Percentiles rank a stretch among this genome's conserved stretches.
Conservation (phyloP, 495 filamentous ascomycete genomes). For the Penicillium riverlandense region DNA sequence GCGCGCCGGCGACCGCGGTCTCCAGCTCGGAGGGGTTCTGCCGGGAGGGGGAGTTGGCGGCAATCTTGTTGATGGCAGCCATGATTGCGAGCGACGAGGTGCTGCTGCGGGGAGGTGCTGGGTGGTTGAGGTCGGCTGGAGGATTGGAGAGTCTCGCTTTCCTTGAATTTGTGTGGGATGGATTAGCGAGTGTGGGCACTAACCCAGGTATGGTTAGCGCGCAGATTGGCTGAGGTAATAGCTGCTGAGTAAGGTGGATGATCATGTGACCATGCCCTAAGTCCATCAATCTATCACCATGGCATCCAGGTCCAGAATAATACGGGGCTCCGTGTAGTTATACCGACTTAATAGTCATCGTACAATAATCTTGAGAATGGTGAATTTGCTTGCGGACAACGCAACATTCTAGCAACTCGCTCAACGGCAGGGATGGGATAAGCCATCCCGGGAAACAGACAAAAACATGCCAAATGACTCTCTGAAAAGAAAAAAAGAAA, state of each 20-base stretch:
- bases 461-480: conserved; percentile 5
- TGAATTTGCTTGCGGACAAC: too few species aligned
- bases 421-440: too few species aligned
- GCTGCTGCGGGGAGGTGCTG: conserved; percentile 29
- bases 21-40: conserved; percentile 92
- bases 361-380: too few species aligned
- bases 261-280: conserved; percentile 24
- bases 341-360: too few species aligned
- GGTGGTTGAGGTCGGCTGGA: conserved; percentile 20
- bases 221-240: too few species aligned
- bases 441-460: conserved; percentile 6
- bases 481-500: conserved; percentile 6
- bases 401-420: too few species aligned
- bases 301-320: too few species aligned
- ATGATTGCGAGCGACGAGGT: conserved; percentile 42
- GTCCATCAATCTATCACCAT: too few species aligned
- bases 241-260: not conserved
- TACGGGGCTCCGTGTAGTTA: too few species aligned
- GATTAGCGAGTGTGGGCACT: conserved; percentile 15
- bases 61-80: conserved; percentile 93
- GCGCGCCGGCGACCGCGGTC: conserved; percentile 85
- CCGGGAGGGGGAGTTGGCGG: conserved; percentile 88
- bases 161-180: conserved; percentile 37
- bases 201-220: too few species aligned
- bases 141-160: conserved; percentile 12